Conservation (phyloP, 2,329 filamentous ascomycete genomes). For the Aspergillus ochraceus region DNA sequence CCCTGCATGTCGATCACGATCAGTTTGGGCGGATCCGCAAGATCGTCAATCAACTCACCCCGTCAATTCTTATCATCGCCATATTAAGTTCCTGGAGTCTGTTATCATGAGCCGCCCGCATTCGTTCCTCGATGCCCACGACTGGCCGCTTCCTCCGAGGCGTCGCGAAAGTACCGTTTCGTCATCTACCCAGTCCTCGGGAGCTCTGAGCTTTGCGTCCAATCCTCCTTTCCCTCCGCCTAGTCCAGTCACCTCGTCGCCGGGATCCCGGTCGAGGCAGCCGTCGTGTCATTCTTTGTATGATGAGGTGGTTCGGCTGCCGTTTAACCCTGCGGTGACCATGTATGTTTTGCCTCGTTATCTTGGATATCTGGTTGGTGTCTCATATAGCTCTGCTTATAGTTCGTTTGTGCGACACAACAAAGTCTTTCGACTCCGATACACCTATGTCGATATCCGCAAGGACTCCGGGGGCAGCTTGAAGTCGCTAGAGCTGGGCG, state of each 20-base stretch:
- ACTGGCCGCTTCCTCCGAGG: slow-evolving; percentile 30
- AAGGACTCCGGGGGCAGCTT: slow-evolving; percentile 39
- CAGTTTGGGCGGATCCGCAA: slow-evolving; percentile 19
- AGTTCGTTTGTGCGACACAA: slow-evolving; percentile 42
- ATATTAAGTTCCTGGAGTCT: neutral
- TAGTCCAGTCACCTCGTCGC: slow-evolving; percentile 25
- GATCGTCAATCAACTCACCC: slow-evolving; percentile 15
- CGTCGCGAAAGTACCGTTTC: slow-evolving; percentile 27
- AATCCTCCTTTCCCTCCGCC: slow-evolving; percentile 23
- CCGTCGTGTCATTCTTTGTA: slow-evolving; percentile 28
- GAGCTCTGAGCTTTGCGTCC: slow-evolving; percentile 28
- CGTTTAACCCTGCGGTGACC: slow-evolving; percentile 33
- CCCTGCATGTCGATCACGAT: slow-evolving; percentile 13
- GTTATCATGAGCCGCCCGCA: slow-evolving; percentile 15
- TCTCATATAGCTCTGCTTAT: neutral
- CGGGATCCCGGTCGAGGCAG: slow-evolving; percentile 27
- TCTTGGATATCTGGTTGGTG: neutral
- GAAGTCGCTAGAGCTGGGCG: slow-evolving; percentile 39
- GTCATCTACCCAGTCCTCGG: slow-evolving; percentile 27
- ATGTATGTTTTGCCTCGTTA: slow-evolving; percentile 25
- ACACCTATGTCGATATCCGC: slow-evolving; percentile 40
- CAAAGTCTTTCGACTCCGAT: slow-evolving; percentile 42
- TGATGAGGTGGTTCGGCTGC: slow-evolving; percentile 32
- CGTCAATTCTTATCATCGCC: neutral
- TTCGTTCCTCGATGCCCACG: slow-evolving; percentile 18